Conservation (phyloP, 805 yeast species). For the Myxozyma neotropica region DNA sequence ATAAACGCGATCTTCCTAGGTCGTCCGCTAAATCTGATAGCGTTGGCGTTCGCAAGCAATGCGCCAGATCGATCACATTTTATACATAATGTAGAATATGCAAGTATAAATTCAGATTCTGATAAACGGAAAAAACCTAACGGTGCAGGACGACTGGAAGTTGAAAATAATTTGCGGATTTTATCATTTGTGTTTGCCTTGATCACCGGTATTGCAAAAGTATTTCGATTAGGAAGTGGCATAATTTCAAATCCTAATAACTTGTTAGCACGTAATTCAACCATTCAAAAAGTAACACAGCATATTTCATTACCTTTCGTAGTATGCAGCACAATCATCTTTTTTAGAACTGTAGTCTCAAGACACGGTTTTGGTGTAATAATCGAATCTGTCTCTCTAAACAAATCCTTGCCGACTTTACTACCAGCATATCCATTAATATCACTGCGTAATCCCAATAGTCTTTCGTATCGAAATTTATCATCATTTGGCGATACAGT, state of each 20-base stretch:
- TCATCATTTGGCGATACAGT: no score
- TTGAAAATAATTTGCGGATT: background rate
- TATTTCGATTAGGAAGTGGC: conserved; percentile 45
- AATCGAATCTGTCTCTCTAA: conserved; percentile 52
- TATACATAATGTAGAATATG: conserved; percentile 71
- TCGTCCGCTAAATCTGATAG: conserved; percentile 47
- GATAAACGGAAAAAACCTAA: conserved; percentile 65
- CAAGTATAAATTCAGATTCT: conserved; percentile 57
- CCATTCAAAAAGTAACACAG: no score
- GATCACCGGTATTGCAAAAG: conserved; percentile 3
- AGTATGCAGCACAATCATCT: conserved; percentile 67
- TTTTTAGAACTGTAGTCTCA: conserved; percentile 64
- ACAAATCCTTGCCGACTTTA: conserved; percentile 41
- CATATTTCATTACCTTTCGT: conserved; percentile 60
- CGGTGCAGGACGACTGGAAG: conserved; percentile 45
- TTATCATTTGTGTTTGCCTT: background rate
- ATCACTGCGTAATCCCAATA: conserved; percentile 4
- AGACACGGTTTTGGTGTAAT: conserved; percentile 58
- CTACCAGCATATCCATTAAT: conserved; percentile 5
- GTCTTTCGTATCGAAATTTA: background rate
- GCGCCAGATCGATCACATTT: conserved; percentile 57
- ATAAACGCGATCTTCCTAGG: conserved; percentile 46
- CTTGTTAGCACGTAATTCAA: background rate
- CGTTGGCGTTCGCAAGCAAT: conserved; percentile 44
- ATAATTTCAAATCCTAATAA: conserved; percentile 54